Evolutionary conservation across 495 filamentous ascomycete genomes (phyloP).

Genomic region (Trichoderma asperelloides): DNA sequence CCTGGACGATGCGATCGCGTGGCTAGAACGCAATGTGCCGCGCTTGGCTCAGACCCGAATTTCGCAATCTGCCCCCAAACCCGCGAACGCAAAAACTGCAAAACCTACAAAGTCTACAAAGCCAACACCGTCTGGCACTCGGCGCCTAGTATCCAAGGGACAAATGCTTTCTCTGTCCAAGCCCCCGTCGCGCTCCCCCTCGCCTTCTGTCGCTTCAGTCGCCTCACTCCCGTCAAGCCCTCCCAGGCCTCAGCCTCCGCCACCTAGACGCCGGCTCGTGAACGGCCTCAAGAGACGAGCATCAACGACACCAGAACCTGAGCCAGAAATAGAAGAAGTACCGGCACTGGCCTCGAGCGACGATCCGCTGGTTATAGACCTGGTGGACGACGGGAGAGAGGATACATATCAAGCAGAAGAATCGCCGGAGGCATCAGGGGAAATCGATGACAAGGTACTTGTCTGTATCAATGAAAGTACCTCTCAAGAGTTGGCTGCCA

Average conservation of each 20-base stretch:
- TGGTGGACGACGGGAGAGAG: constrained; percentile 7
- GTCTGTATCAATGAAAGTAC: constrained; percentile 77
- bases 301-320: constrained; percentile 39
- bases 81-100: not conserved
- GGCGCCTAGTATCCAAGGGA: not conserved
- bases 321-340: not conserved
- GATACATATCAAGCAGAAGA: constrained; percentile 5
- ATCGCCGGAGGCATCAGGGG: constrained; percentile 9
- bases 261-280: constrained; percentile 38
- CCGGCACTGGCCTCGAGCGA: not conserved
- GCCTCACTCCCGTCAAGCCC: constrained; percentile 6
- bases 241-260: constrained; percentile 24
- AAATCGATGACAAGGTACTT: constrained; percentile 44
- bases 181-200: constrained; percentile 15
- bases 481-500: constrained; percentile 62
- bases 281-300: constrained; percentile 41
- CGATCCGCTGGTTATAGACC: constrained; percentile 7
- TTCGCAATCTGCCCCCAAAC: constrained; percentile 16
- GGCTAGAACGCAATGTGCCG: constrained; percentile 6
- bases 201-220: constrained; percentile 14
- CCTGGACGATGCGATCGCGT: constrained; percentile 2
- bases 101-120: no score
- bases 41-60: constrained; percentile 15
- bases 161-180: constrained; percentile 18
- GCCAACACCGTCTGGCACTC: not conserved